These are phyloP conservation scores for Escallonia herrerae DNA, from an alignment of 129 eudicot species.

Conservation along the genomic window DNA sequence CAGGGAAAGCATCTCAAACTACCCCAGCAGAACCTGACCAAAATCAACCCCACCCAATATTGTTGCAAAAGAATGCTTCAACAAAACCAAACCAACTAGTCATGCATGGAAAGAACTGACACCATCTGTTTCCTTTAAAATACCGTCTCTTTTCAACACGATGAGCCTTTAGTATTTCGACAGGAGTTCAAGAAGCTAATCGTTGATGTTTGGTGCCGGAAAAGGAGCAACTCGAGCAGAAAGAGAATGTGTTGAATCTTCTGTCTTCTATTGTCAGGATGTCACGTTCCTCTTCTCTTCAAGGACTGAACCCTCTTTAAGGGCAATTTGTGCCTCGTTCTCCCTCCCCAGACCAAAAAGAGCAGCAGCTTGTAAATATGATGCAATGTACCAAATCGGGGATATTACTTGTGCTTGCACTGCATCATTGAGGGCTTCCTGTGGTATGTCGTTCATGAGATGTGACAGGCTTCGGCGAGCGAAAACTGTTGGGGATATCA, in stretches of 20 bases:
- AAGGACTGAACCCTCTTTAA: slow-evolving; percentile 59
- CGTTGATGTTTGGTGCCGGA: slow-evolving; percentile 14
- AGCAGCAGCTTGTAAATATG: slow-evolving; percentile 68
- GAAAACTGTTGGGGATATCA: slow-evolving; percentile 81
- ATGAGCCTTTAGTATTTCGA: slow-evolving; percentile 10
- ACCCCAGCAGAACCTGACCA: slow-evolving; percentile 1
- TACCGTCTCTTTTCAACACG: slow-evolving; percentile 4
- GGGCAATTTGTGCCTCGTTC: slow-evolving; percentile 72
- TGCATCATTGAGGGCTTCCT: slow-evolving; percentile 85
- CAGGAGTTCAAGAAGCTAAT: slow-evolving; percentile 4
- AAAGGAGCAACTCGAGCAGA: too few relatives aligned
- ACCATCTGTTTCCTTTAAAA: slow-evolving; percentile 17
- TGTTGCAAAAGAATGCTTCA: slow-evolving; percentile 26
- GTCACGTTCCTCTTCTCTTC: slow-evolving; percentile 54
- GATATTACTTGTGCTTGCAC: slow-evolving; percentile 79
- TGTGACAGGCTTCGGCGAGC: slow-evolving; percentile 78
- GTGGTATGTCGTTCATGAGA: slow-evolving; percentile 73
- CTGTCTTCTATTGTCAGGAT: slow-evolving; percentile 13
- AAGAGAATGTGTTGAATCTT: slow-evolving; percentile 7
- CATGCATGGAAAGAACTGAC: slow-evolving; percentile 10
- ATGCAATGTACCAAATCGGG: slow-evolving; percentile 79
- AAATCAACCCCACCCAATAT: slow-evolving; percentile 16
- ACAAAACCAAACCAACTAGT: slow-evolving; percentile 20
- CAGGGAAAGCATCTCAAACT: slow-evolving; percentile 4
- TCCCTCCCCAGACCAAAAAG: slow-evolving; percentile 62